Base-by-base conservation (phyloP, 2,329 filamentous ascomycete genomes). In the Nemania diffusa region DNA sequence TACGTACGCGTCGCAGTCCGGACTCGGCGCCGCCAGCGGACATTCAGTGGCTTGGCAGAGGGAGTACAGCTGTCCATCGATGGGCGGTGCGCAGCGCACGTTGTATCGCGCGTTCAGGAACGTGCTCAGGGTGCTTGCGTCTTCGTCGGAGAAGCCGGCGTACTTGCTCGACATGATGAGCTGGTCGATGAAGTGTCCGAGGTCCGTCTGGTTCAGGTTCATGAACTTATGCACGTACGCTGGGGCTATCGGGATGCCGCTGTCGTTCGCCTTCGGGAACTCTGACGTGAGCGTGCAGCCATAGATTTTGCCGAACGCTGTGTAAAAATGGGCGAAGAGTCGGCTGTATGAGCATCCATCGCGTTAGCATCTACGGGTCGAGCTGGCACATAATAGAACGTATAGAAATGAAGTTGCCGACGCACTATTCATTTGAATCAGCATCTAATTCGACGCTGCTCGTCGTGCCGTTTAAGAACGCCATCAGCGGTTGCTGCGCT, bases 141-240 rank as follows among this genome's bases (percentile, higher is more conserved):
- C 60, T 4, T 56, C 60, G 1, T 63, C 32, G 17, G 60, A 63
- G 42, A 63, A 63, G 29, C 60, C 60, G 13, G 27, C 51, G 29
- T 57, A 63, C 20, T 51, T 48, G 53, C 52, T 63, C 42, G 60
- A 50, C 20, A 63, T 13, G 27, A 48, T 63, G 34, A 63, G 29
- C 51, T 63, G 60, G 26, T 63, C 29, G 32, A 63, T 63, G 52
- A 63, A 63, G 26, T 63, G 42, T 4, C 60, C 52, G 15, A 63
- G 60, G 13, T 63, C 3, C 20, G 60, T 63, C 34, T 63, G 60
- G 27, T 63, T 63, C n/a, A 63, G 60, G n/a, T 57, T 63, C 60
- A 63, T 63, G 60, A 51, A 63, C 53, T 63, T 63, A 24, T 63
- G 60, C 22, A 63, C 60, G 52, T 63, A 63, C 15, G 60, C 60